Evolutionary conservation across 306 rosid species (phyloP), one percentile per base, ranked within the genome.

Genomic region (Pterocarpus macrocarpus): DNA sequence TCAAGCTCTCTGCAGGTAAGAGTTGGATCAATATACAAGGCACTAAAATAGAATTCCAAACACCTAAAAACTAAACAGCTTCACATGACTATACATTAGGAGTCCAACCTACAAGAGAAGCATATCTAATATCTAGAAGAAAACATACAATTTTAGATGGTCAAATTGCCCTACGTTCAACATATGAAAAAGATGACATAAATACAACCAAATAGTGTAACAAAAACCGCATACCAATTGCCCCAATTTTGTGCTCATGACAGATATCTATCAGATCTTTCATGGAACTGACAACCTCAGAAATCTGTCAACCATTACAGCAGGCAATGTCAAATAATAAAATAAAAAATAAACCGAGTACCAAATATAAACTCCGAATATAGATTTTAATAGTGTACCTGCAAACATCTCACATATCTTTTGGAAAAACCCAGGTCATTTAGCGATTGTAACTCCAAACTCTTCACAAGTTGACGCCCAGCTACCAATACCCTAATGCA

Each of bases 381-480:
- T 55, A 69, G 5, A 79, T 65, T 77, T 64, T 63, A 35, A 15
- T 28, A 28, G 16, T 73, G 80, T 88, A 96, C 99, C 98, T 96
- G 99, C 90, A 96, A 88, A 80, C 97, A 93, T 85, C 99, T 93
- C 82, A 96, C 99, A 79, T 90, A 92, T 93, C 99, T 88, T 90
- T 96, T 96, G 15, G 99, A 90, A 85, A 96, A 94, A 41, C 99
- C 99, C 59, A 96, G 84, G 76, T 93, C 99, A 84, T 96, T 96
- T 72, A 96, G 82, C 1, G 98, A 89, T 87, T 90, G 99, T 73
- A 93, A 81, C 88, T 96, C 99, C 90, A 93, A 87, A 85, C 90
- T 86, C 91, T 96, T 96, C 0, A 97, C 94, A 45, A 96, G 97
- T 89, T 96, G 99, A 62, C 98, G 94, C 34, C 98, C 94, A 13